These are phyloP conservation scores for Microsporum ferrugineum DNA, from an alignment of 2,329 filamentous ascomycete genomes.

Conservation along the genomic window DNA sequence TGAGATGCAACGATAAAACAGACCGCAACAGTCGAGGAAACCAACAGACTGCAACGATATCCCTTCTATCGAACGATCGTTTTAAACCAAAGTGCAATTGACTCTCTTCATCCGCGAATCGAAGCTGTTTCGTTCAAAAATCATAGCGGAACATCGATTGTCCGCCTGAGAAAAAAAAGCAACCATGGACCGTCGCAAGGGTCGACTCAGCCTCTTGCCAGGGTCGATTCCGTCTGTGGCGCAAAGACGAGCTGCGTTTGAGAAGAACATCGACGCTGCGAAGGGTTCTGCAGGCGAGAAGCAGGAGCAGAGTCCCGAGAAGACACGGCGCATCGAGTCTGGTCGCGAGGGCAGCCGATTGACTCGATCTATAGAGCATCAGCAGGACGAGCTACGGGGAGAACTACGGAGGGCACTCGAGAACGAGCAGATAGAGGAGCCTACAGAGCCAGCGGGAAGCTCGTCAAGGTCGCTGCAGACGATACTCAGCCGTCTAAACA, in stretches of 20 bases:
- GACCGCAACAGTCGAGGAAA: too few species aligned
- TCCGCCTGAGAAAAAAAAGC: neutral
- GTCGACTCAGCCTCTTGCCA: slow-evolving; percentile 10
- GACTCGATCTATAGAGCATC: neutral
- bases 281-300: neutral
- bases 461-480: neutral
- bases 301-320: neutral
- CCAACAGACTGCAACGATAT: too few species aligned
- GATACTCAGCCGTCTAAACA: neutral
- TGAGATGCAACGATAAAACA: too few species aligned
- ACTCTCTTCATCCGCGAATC: neutral
- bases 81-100: too few species aligned
- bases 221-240: slow-evolving; percentile 15
- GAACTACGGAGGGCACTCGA: neutral
- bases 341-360: neutral
- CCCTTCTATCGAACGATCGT: too few species aligned
- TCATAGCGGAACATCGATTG: slow-evolving; percentile 10
- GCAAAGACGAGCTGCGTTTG: slow-evolving; percentile 16
- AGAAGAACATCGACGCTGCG: slow-evolving; percentile 15
- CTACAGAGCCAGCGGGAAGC: neutral
- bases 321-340: neutral
- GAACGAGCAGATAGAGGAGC: neutral
- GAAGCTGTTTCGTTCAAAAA: neutral
- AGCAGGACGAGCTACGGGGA: neutral
- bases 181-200: slow-evolving; percentile 3